phyloP scores from a whole-genome alignment of 176 grass and related monocot genomes.

The Oryza coarctata region DNA sequence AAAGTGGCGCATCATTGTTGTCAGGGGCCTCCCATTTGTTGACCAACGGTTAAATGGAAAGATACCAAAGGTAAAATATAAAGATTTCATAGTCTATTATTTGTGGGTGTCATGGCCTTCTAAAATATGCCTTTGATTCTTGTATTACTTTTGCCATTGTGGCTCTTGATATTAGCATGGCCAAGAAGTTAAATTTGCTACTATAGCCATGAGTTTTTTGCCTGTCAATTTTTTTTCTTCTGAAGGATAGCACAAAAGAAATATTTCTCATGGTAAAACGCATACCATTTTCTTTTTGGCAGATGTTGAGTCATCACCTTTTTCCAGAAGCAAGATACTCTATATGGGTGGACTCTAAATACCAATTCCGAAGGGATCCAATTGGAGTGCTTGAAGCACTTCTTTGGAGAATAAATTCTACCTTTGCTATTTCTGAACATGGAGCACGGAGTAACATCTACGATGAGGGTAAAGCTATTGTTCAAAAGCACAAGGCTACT shows the following conservation, averaged over 20 bases:
- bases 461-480: conserved; percentile 80
- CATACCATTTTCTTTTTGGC: conserved; percentile 8
- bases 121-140: not conserved
- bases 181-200: not conserved
- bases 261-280: conserved; percentile 25
- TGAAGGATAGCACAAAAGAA: not conserved
- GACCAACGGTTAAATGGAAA: conserved; percentile 97
- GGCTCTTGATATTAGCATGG: not conserved
- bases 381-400: conserved; percentile 78
- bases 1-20: conserved; percentile 78
- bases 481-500: conserved; percentile 88
- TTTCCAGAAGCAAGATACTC: conserved; percentile 88
- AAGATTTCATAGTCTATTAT: conserved; percentile 8
- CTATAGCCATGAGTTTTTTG: not conserved
- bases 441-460: conserved; percentile 85
- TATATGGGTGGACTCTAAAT: conserved; percentile 99
- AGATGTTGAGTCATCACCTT: conserved; percentile 94
- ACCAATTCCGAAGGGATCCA: conserved; percentile 90
- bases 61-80: conserved; percentile 74
- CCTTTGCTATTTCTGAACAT: conserved; percentile 93
- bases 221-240: not conserved
- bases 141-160: conserved; percentile 3
- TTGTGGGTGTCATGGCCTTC: not conserved
- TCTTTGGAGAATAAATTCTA: conserved; percentile 85
- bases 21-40: conserved; percentile 70